A percentile compares a stretch with the other conserved stretches of the same genome.
phyloP scores from a whole-genome alignment of 495 filamentous ascomycete genomes.

The Penicillium manginii region DNA sequence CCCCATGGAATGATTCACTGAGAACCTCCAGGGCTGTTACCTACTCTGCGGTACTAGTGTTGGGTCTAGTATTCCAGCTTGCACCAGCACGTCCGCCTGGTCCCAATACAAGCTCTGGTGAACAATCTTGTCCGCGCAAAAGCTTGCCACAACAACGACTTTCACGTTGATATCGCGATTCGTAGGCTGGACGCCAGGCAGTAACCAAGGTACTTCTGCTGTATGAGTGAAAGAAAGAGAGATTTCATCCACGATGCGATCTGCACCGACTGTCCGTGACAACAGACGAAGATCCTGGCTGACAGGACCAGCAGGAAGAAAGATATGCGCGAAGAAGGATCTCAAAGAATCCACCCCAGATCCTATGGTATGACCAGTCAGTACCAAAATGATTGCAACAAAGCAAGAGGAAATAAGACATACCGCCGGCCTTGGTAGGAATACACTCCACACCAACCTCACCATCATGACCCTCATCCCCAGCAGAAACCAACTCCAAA shows the following conservation, averaged over 20 bases:
- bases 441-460: slow-evolving; percentile 29
- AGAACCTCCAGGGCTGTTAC: too few relatives aligned
- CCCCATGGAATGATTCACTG: too few relatives aligned
- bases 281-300: slow-evolving; percentile 68
- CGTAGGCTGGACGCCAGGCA: slow-evolving; percentile 75
- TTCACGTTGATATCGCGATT: slow-evolving; percentile 65
- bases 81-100: slow-evolving; percentile 76
- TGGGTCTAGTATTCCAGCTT: slow-evolving; percentile 73
- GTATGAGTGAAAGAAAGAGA: slow-evolving; percentile 68
- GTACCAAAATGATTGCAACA: background rate
- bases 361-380: slow-evolving; percentile 22
- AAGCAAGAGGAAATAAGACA: slow-evolving; percentile 11
- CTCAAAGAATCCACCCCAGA: slow-evolving; percentile 43
- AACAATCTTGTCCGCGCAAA: slow-evolving; percentile 72
- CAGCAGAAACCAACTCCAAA: slow-evolving; percentile 12
- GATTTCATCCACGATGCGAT: slow-evolving; percentile 63
- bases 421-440: slow-evolving; percentile 49
- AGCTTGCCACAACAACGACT: slow-evolving; percentile 70
- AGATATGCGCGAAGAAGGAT: slow-evolving; percentile 70
- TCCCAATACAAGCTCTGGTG: slow-evolving; percentile 87
- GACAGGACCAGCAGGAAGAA: slow-evolving; percentile 69
- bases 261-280: slow-evolving; percentile 65
- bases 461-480: slow-evolving; percentile 9
- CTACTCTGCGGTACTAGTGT: slow-evolving; percentile 45
- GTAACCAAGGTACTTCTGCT: slow-evolving; percentile 72